phyloP scores from a whole-genome alignment of 257 asterid species.

The Cinchona pubescens region DNA sequence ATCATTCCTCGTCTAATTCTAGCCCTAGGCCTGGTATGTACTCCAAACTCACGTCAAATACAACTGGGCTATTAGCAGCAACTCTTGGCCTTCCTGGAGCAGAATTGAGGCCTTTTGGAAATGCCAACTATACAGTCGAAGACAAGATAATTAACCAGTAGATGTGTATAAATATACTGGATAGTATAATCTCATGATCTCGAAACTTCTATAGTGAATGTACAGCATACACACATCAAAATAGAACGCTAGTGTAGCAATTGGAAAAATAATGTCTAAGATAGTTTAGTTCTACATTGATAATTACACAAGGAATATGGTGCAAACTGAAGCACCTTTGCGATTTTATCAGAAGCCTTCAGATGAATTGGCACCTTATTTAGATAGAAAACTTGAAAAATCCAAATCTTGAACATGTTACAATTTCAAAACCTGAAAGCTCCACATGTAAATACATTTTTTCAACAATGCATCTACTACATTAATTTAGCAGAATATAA shows the following conservation, averaged over 20 bases:
- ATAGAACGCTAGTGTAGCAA: background rate
- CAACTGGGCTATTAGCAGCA: conserved; percentile 78
- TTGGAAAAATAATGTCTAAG: background rate
- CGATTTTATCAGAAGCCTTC: too few relatives aligned
- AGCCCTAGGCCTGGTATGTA: conserved; percentile 91
- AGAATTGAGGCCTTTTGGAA: conserved; percentile 83
- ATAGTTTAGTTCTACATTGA: background rate
- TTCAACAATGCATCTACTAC: background rate
- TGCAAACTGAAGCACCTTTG: too few relatives aligned
- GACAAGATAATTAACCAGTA: conserved; percentile 19
- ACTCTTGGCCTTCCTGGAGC: conserved; percentile 99
- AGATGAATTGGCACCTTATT: too few relatives aligned
- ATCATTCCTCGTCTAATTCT: conserved; percentile 57
- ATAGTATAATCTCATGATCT: background rate
- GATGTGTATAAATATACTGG: too few relatives aligned
- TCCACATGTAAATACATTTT: too few relatives aligned
- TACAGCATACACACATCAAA: background rate
- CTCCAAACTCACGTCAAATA: conserved; percentile 87
- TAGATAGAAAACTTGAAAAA: too few relatives aligned
- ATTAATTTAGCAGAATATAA: background rate
- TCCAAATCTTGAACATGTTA: too few relatives aligned
- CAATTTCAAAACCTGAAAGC: too few relatives aligned
- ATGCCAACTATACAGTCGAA: conserved; percentile 58
- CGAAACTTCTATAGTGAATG: background rate
- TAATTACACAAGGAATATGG: too few relatives aligned